Percentiles rank a stretch among this genome's conserved stretches.
phyloP scores from a whole-genome alignment of 805 yeast species.

The Ogataea nitratoaversa region DNA sequence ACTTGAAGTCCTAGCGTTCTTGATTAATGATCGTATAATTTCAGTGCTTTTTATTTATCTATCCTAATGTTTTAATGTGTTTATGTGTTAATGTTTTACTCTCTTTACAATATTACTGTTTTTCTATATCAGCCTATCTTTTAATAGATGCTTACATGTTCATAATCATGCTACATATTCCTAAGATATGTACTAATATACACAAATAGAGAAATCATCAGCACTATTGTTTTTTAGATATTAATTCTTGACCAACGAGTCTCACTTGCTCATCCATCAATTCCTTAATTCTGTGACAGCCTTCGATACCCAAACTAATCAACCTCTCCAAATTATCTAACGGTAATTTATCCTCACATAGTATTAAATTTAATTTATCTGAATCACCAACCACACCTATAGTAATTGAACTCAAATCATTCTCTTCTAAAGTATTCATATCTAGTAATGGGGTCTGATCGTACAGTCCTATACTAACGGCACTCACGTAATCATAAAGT shows the following conservation, averaged over 20 bases:
- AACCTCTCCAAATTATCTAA: constrained; percentile 73
- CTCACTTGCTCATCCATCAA: constrained; percentile 85
- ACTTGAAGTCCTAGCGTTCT: constrained; percentile 13
- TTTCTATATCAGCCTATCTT: no score
- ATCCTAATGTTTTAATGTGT: neutral
- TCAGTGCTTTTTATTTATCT: no score
- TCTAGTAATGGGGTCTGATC: constrained; percentile 78
- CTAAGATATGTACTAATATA: no score
- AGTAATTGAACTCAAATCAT: constrained; percentile 75
- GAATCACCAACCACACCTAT: constrained; percentile 81
- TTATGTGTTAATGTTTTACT: no score
- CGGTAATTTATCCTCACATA: constrained; percentile 82
- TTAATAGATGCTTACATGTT: no score
- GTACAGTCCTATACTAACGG: constrained; percentile 74
- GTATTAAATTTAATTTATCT: constrained; percentile 70
- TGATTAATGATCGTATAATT: no score
- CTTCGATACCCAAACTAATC: constrained; percentile 79
- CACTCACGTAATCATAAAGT: constrained; percentile 83
- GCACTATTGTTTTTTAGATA: constrained; percentile 23
- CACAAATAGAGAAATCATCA: no score
- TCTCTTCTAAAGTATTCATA: constrained; percentile 76
- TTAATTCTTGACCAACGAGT: constrained; percentile 56
- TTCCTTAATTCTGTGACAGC: constrained; percentile 76
- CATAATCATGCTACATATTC: no score
- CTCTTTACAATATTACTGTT: no score